phyloP scores from a whole-genome alignment of 176 grass and related monocot genomes.

The Lolium rigidum region DNA sequence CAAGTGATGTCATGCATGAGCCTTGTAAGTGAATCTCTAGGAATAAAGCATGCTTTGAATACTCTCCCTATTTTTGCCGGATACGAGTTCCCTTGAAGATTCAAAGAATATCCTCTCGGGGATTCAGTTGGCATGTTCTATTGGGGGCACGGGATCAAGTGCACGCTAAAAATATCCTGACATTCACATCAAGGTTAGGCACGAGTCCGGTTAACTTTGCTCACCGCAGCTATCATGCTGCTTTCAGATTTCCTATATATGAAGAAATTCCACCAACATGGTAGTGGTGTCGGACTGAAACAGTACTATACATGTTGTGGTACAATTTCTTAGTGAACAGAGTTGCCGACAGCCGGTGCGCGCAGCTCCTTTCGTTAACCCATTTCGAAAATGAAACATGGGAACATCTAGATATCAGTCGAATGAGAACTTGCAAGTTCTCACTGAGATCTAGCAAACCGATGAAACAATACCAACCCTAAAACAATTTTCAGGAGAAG shows the following conservation, averaged over 20 bases:
- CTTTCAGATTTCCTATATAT: slow-evolving; percentile 7
- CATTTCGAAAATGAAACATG: neutral
- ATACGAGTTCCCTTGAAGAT: neutral
- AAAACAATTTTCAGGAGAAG: neutral
- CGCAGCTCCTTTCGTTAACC: neutral
- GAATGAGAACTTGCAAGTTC: too few species aligned
- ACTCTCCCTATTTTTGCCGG: neutral
- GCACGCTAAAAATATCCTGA: slow-evolving; percentile 1
- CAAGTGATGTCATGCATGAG: slow-evolving; percentile 30
- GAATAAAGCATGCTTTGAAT: slow-evolving; percentile 8
- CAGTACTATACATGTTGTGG: neutral
- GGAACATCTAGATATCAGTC: too few species aligned
- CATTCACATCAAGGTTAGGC: slow-evolving; percentile 42
- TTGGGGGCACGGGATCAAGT: neutral
- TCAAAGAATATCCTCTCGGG: neutral
- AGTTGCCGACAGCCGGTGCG: neutral
- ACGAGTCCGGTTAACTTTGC: neutral
- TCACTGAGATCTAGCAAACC: too few species aligned
- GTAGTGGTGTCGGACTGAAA: neutral
- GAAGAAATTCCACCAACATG: neutral
- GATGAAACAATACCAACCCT: neutral
- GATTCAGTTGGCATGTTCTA: neutral
- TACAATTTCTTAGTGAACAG: neutral
- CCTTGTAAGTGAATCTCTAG: neutral
- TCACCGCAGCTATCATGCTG: neutral